Evolutionary conservation across 257 asterid species (phyloP).

Genomic region (Jasminum sambac): DNA sequence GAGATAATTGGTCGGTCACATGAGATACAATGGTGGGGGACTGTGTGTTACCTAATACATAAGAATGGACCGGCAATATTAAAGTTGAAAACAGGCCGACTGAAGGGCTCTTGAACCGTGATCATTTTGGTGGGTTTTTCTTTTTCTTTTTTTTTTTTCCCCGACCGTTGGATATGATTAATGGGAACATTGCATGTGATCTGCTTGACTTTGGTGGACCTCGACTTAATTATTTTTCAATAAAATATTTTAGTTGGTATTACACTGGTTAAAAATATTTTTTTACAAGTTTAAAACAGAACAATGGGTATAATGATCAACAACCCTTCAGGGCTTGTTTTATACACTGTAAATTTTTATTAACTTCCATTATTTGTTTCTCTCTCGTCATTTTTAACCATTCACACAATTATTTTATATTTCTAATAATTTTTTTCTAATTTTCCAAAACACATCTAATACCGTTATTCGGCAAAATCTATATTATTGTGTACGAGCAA

Average conservation of each 20-base stretch:
- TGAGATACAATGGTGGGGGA: constrained; percentile 77
- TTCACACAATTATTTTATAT: too few relatives aligned
- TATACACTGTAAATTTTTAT: too few relatives aligned
- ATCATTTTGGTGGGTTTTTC: constrained; percentile 19
- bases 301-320: too few relatives aligned
- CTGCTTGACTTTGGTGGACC: constrained; percentile 33
- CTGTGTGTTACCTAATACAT: constrained; percentile 40
- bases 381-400: too few relatives aligned
- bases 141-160: too few relatives aligned
- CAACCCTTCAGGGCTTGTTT: too few relatives aligned
- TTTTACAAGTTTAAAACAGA: too few relatives aligned
- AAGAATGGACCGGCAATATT: constrained; percentile 43
- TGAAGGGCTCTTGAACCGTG: constrained; percentile 31
- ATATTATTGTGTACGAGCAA: too few relatives aligned
- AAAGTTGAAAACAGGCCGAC: constrained; percentile 39
- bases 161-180: constrained; percentile 33
- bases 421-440: too few relatives aligned
- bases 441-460: too few relatives aligned
- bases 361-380: too few relatives aligned
- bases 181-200: constrained; percentile 65
- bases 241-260: constrained; percentile 3
- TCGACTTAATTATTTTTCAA: not conserved
- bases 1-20: constrained; percentile 56
- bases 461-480: too few relatives aligned
- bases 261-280: not conserved